Percentiles rank a stretch among this genome's conserved stretches.
Evolutionary conservation across 805 yeast species (phyloP).

Genomic region (Candida loeiensis): DNA sequence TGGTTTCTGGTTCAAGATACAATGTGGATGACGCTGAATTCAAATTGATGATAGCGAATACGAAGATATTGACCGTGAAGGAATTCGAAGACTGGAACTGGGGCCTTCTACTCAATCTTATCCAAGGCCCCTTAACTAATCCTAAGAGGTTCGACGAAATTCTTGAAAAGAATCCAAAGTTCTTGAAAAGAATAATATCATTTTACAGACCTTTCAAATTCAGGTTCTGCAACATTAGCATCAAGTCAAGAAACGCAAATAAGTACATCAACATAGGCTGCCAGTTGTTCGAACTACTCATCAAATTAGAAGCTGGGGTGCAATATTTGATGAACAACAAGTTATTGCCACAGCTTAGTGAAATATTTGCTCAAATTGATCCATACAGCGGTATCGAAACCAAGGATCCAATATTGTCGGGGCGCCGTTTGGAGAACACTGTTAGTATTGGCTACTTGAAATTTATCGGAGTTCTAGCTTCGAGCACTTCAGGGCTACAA

Average conservation of each 20-base stretch:
- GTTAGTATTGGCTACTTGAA: slow-evolving; percentile 73
- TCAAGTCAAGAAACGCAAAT: slow-evolving; percentile 48
- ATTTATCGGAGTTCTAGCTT: slow-evolving; percentile 70
- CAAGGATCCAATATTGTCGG: slow-evolving; percentile 69
- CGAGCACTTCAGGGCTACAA: slow-evolving; percentile 56
- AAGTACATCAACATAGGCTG: slow-evolving; percentile 72
- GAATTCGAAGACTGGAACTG: slow-evolving; percentile 86
- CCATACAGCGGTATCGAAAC: slow-evolving; percentile 74
- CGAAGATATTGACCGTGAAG: slow-evolving; percentile 74
- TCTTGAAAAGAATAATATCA: slow-evolving; percentile 76
- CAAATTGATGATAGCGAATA: slow-evolving; percentile 59
- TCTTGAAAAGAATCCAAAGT: slow-evolving; percentile 69
- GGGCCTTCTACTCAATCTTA: slow-evolving; percentile 65
- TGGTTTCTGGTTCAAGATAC: slow-evolving; percentile 21
- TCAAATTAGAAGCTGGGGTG: slow-evolving; percentile 63
- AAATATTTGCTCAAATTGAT: slow-evolving; percentile 80
- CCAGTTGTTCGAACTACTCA: slow-evolving; percentile 62
- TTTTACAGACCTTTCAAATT: slow-evolving; percentile 91
- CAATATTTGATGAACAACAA: slow-evolving; percentile 68
- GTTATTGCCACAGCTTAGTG: slow-evolving; percentile 82
- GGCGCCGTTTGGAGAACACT: slow-evolving; percentile 55
- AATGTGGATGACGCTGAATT: slow-evolving; percentile 61
- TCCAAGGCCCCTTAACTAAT: slow-evolving; percentile 78
- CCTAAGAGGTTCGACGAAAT: slow-evolving; percentile 75
- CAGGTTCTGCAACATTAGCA: slow-evolving; percentile 49